These are phyloP conservation scores for Triadica sebifera DNA, from an alignment of 345 rosid genomes.

Conservation along the genomic window DNA sequence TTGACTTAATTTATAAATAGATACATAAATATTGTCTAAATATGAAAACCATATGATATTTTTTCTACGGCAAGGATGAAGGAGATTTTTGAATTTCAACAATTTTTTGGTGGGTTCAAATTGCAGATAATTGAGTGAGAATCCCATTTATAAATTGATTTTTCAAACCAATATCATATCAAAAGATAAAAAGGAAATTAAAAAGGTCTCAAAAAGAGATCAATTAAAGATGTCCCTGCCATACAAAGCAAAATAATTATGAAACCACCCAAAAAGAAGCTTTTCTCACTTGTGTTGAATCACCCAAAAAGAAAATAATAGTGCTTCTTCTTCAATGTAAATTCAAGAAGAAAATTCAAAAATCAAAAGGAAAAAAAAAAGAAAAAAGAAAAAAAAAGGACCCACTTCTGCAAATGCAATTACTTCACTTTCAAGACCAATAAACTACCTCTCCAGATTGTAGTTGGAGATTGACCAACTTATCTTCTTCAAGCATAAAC, in stretches of 20 bases:
- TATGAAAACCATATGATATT: background rate
- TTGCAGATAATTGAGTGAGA: constrained; percentile 1
- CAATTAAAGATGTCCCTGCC: constrained; percentile 1
- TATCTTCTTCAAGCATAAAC: constrained; percentile 26
- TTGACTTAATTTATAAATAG: too few relatives aligned
- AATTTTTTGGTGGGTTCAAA: background rate
- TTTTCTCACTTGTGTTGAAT: constrained; percentile 8
- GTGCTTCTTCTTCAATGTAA: background rate
- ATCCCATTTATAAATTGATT: background rate
- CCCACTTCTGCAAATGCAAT: constrained; percentile 44
- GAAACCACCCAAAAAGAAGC: constrained; percentile 21
- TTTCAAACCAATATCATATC: background rate
- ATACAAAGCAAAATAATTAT: constrained; percentile 1
- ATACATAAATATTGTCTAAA: background rate
- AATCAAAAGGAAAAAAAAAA: background rate
- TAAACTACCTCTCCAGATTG: constrained; percentile 30
- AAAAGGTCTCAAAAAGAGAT: background rate
- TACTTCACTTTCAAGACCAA: constrained; percentile 67
- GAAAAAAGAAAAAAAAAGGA: constrained; percentile 4
- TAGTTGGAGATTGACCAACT: constrained; percentile 26
- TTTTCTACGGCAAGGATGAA: background rate
- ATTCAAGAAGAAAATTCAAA: constrained; percentile 5
- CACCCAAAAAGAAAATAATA: constrained; percentile 8
- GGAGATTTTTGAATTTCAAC: background rate
- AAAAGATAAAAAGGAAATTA: background rate